Percentiles rank a stretch among this genome's conserved stretches.
Conservation (phyloP, 2,329 filamentous ascomycete genomes). For the Penicillium sp. region DNA sequence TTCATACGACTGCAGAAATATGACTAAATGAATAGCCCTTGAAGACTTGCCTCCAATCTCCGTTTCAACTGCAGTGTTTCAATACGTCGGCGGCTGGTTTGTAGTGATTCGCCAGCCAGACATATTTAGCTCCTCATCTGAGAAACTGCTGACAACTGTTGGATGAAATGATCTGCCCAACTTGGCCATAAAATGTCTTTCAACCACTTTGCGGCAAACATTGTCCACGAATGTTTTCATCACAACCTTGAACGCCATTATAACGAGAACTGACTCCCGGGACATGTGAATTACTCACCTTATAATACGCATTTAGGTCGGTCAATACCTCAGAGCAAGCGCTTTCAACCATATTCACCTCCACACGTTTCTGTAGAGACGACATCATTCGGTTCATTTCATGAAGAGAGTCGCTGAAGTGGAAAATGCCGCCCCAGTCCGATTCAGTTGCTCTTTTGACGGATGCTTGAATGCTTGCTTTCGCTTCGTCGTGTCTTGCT, state of each 20-base stretch:
- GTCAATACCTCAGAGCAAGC: conserved; percentile 19
- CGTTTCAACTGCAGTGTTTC: not conserved
- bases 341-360: conserved; percentile 2
- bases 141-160: not conserved
- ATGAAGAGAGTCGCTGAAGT: not conserved
- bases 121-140: not conserved
- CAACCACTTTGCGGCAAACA: conserved; percentile 22
- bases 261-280: not conserved
- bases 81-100: not conserved
- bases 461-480: not conserved
- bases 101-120: not conserved
- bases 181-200: conserved; percentile 16
- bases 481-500: not conserved
- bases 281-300: conserved; percentile 10
- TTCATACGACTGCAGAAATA: too few relatives aligned
- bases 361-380: not conserved
- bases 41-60: not conserved
- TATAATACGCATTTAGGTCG: conserved; percentile 22
- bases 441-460: not conserved
- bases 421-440: not conserved
- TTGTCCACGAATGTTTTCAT: conserved; percentile 25
- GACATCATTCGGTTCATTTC: not conserved
- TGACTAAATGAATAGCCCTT: too few relatives aligned
- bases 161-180: not conserved
- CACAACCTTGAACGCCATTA: conserved; percentile 1